A percentile compares a stretch with the other conserved stretches of the same genome.
These are phyloP conservation scores for Suillus ampliporus DNA, from an alignment of 768 basidiomycete genomes.

Conservation along the genomic window DNA sequence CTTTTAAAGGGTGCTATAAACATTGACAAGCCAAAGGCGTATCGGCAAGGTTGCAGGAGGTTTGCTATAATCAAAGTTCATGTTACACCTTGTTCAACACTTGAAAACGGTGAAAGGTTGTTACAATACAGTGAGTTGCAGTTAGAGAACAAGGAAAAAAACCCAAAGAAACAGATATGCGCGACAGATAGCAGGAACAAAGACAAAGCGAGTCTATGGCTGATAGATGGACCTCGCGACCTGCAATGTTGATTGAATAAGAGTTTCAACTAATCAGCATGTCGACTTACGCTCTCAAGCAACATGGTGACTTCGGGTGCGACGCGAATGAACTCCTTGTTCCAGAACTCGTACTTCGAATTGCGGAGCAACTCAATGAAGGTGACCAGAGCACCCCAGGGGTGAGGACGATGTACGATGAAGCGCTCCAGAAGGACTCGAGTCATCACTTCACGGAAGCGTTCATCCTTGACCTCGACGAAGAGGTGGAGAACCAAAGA, in stretches of 20 bases:
- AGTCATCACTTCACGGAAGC: slow-evolving; percentile 82
- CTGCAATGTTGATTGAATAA: slow-evolving; percentile 42
- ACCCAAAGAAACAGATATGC: slow-evolving; percentile 75
- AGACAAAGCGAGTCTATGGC: slow-evolving; percentile 68
- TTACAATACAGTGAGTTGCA: slow-evolving; percentile 87
- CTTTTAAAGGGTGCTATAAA: slow-evolving; percentile 16
- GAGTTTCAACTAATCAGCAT: slow-evolving; percentile 11
- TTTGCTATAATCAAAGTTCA: slow-evolving; percentile 49
- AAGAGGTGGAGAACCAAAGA: slow-evolving; percentile 90
- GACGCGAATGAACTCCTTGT: slow-evolving; percentile 82
- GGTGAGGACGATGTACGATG: slow-evolving; percentile 93
- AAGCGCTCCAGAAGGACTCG: slow-evolving; percentile 93
- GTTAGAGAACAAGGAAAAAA: slow-evolving; percentile 47
- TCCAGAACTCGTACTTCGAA: slow-evolving; percentile 90
- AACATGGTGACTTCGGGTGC: slow-evolving; percentile 87
- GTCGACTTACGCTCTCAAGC: slow-evolving; percentile 74
- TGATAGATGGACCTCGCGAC: slow-evolving; percentile 81
- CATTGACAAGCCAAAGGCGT: slow-evolving; percentile 9
- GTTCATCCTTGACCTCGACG: slow-evolving; percentile 74
- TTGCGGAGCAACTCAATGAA: slow-evolving; percentile 94
- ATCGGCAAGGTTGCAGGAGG: slow-evolving; percentile 11
- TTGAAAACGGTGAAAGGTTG: slow-evolving; percentile 56
- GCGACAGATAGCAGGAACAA: slow-evolving; percentile 80
- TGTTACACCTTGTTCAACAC: slow-evolving; percentile 62
- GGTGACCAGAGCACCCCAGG: slow-evolving; percentile 93